These are phyloP conservation scores for Tetrapisispora fleetii DNA, from an alignment of 805 yeast genomes.

Conservation along the genomic window DNA sequence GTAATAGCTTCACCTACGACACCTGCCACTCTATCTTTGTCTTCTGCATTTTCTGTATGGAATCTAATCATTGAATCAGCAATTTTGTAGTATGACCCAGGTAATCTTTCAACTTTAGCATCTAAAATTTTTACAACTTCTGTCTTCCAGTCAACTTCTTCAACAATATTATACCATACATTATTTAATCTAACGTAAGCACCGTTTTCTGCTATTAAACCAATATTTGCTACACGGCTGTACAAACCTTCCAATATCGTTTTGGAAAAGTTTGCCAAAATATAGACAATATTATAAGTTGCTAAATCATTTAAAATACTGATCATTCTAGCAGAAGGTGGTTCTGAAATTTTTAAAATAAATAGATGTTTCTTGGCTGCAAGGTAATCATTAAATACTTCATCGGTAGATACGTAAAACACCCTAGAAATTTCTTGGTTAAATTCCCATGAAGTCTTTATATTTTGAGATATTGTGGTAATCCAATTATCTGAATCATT, in stretches of 20 bases:
- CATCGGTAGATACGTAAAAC: conserved; percentile 26
- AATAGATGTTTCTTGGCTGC: conserved; percentile 33
- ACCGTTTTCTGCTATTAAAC: conserved; percentile 86
- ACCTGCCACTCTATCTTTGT: conserved; percentile 51
- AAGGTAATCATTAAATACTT: conserved; percentile 24
- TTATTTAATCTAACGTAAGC: conserved; percentile 54
- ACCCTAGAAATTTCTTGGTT: conserved; percentile 34
- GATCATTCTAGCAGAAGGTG: conserved; percentile 54
- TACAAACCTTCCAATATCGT: conserved; percentile 58
- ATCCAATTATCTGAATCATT: conserved; percentile 78
- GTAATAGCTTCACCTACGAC: conserved; percentile 78
- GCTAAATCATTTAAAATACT: conserved; percentile 54
- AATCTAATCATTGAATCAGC: conserved; percentile 72
- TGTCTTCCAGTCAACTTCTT: conserved; percentile 37
- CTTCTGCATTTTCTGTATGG: conserved; percentile 61
- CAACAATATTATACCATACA: conserved; percentile 55
- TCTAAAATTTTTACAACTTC: conserved; percentile 28
- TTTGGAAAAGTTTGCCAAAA: conserved; percentile 56
- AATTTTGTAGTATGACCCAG: conserved; percentile 62
- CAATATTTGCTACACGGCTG: conserved; percentile 57
- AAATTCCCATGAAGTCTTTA: conserved; percentile 43
- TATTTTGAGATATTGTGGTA: conserved; percentile 40
- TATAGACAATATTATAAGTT: conserved; percentile 56
- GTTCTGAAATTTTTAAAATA: conserved; percentile 38
- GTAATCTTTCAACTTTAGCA: conserved; percentile 56